Evolutionary conservation across 176 grass and related monocot genomes (phyloP), one percentile per base, ranked within the genome.

Genomic region (Elymus sibiricus): DNA sequence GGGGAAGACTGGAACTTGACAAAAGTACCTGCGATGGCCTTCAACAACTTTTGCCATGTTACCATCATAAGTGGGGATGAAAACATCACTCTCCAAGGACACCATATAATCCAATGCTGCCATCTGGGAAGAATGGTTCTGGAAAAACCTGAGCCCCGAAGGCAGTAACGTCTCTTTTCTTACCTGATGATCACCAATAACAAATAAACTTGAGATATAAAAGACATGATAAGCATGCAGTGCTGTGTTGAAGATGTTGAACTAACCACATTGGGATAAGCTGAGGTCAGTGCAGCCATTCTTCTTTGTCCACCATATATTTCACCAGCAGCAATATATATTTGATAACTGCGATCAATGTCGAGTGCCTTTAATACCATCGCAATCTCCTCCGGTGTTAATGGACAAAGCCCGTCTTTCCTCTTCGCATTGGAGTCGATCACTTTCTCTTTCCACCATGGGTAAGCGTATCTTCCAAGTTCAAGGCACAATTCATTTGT

Each of bases 381-480:
- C 84, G 93, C 91, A 44, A 94, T 94, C 78, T 98, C 95, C 79
- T 98, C 95, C 6, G 95, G 95, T 70, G 93, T 98, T 58, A 98
- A 91, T 46, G 95, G 95, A 79, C 95, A 95, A 38, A 95, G 29
- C 55, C 95, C 95, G 22, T 95, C 95, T 79, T 87, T 98, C 75
- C 95, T 92, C 74, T 94, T 98, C 22, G 74, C 60, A 19, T 84
- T 79, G 11, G 95, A 98, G 86, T 94, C 81, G 4, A 98, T 95
- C 80, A 95, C 91, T 87, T 98, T 98, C 81, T 98, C 95, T 87
- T 98, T 98, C 95, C 95, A 98, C 95, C 95, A 98, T 58, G 93
- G 95, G 88, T 98, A 98, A 65, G 91, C 93, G 86, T 98, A 98
- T 90, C 95, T 98, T 82, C 17, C 60, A 51, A 86, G 44, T 60